Evolutionary conservation across 2,329 filamentous ascomycete species (phyloP).

Genomic region (Coniochaeta prunicola): DNA sequence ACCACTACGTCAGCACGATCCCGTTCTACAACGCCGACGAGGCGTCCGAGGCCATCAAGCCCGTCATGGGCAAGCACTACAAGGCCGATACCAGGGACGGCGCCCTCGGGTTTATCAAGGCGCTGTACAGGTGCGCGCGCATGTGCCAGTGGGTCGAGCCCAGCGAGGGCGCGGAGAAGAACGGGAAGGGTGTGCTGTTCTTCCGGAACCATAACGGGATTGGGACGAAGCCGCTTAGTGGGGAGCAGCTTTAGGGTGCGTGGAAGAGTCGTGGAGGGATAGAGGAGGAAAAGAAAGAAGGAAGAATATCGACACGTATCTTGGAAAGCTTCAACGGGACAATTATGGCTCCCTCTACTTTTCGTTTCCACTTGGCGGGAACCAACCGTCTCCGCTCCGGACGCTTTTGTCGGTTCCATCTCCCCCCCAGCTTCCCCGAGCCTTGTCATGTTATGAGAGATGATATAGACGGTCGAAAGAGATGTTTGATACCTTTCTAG

Average conservation of each 20-base stretch:
- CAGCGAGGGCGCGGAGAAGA: slow-evolving; percentile 69
- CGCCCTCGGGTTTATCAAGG: slow-evolving; percentile 72
- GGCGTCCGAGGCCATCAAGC: slow-evolving; percentile 88
- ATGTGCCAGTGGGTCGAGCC: slow-evolving; percentile 98
- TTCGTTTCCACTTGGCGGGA: too few species aligned
- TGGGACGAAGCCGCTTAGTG: slow-evolving; percentile 45
- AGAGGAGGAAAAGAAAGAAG: background rate
- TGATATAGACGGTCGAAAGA: background rate
- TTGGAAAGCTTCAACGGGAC: too few species aligned
- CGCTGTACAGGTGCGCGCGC: slow-evolving; percentile 73
- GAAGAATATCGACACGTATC: too few species aligned
- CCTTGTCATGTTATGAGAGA: background rate
- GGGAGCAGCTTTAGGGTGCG: slow-evolving; percentile 3
- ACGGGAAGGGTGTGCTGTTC: slow-evolving; percentile 81
- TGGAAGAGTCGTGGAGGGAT: too few species aligned
- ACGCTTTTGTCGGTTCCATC: background rate
- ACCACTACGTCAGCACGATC: slow-evolving; percentile 95
- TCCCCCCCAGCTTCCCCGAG: background rate
- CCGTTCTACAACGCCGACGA: slow-evolving; percentile 97
- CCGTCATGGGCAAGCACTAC: slow-evolving; percentile 94
- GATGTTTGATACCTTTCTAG: background rate
- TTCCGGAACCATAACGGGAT: slow-evolving; percentile 92
- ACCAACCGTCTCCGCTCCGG: background rate
- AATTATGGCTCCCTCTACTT: too few species aligned
- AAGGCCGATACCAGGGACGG: slow-evolving; percentile 74